Percentiles rank a stretch among this genome's conserved stretches.
phyloP scores from a whole-genome alignment of 2,329 filamentous ascomycete genomes.

The Diaporthe destruens region DNA sequence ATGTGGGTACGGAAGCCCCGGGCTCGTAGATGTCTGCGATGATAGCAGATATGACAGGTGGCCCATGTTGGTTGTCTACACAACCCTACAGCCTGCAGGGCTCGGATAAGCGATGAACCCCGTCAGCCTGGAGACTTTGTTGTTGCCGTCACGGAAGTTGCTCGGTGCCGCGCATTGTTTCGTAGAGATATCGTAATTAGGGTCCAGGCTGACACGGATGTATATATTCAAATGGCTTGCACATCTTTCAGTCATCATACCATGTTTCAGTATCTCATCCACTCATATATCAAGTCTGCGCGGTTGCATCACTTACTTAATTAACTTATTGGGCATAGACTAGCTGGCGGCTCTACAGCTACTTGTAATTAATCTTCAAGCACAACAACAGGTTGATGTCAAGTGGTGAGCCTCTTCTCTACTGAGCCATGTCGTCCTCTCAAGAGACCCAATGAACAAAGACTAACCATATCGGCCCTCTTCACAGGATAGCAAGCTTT shows the following conservation, averaged over 20 bases:
- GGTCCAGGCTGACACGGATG: not conserved
- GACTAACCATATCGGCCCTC: not conserved
- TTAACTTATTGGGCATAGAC: not conserved
- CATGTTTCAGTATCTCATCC: not conserved
- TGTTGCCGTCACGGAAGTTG: not conserved
- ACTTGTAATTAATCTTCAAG: not conserved
- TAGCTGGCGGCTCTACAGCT: not conserved
- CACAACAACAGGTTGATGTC: not conserved
- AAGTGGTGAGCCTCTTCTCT: conserved; percentile 17
- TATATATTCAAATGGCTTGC: not conserved
- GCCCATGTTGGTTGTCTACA: not conserved
- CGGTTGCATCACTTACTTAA: not conserved
- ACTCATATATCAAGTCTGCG: not conserved
- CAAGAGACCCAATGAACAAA: not conserved
- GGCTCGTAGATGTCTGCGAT: no score
- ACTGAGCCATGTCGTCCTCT: not conserved
- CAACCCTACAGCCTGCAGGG: not conserved
- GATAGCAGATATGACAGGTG: not conserved
- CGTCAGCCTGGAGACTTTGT: not conserved
- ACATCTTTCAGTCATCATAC: not conserved
- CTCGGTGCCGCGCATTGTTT: not conserved
- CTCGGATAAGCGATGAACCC: not conserved
- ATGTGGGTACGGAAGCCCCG: conserved; percentile 5
- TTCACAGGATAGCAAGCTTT: conserved; percentile 3
- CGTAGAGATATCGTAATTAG: not conserved